Percentiles rank a stretch among this genome's conserved stretches.
phyloP scores from a whole-genome alignment of 768 basidiomycete species.

The Pisolithus sp. region DNA sequence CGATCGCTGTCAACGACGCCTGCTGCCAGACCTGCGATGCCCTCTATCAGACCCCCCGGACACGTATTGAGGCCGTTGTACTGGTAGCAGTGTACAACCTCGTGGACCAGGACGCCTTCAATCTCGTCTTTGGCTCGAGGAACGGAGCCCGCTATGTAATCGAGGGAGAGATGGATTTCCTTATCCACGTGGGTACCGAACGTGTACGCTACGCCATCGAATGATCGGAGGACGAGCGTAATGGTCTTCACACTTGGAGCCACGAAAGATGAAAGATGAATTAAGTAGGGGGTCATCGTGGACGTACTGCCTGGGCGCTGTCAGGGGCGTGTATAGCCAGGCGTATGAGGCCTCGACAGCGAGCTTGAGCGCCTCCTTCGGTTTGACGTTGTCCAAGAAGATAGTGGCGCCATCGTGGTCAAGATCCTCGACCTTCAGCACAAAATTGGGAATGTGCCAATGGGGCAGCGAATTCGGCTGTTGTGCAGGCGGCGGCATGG shows the following conservation, averaged over 20 bases:
- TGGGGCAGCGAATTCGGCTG: constrained; percentile 17
- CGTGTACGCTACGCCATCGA: constrained; percentile 69
- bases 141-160: constrained; percentile 46
- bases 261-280: constrained; percentile 6
- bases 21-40: constrained; percentile 56
- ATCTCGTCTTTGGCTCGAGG: constrained; percentile 54
- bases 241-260: constrained; percentile 44
- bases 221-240: constrained; percentile 53
- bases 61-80: constrained; percentile 54
- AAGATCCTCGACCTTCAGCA: constrained; percentile 52
- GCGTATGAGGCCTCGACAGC: constrained; percentile 36
- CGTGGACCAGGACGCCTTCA: constrained; percentile 63
- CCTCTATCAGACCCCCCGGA: constrained; percentile 71
- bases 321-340: constrained; percentile 39
- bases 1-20: neutral
- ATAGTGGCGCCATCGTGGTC: constrained; percentile 49
- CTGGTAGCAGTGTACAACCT: constrained; percentile 78
- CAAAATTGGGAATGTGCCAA: constrained; percentile 54
- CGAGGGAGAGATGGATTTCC: constrained; percentile 68
- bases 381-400: constrained; percentile 48
- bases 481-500: constrained; percentile 16
- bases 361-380: constrained; percentile 30
- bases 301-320: constrained; percentile 43
- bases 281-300: neutral
- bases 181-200: constrained; percentile 51